Conservation (phyloP, 306 rosid species). For the Comarum palustre region DNA sequence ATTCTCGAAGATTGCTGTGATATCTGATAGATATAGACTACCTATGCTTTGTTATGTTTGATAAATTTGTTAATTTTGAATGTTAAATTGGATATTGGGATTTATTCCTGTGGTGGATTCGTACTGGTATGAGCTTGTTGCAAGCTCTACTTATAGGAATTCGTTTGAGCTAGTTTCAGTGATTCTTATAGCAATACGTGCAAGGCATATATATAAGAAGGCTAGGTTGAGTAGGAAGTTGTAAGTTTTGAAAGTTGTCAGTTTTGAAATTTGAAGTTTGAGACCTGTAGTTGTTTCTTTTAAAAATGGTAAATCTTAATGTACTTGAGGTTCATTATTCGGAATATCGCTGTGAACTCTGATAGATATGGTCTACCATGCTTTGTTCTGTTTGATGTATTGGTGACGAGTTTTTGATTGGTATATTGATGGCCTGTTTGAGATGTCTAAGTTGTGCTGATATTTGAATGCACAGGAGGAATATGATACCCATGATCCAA, state of each 20-base stretch:
- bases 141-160: background rate
- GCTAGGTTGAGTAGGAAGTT: background rate
- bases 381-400: background rate
- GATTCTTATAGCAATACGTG: background rate
- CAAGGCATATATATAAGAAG: background rate
- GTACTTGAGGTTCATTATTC: background rate
- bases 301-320: background rate
- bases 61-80: no score
- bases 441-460: background rate
- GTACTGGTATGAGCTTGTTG: background rate
- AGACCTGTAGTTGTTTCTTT: background rate
- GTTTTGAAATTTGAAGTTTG: background rate
- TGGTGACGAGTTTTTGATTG: background rate
- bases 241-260: no score
- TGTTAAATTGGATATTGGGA: background rate
- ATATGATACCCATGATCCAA: conserved; percentile 78
- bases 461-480: conserved; percentile 42
- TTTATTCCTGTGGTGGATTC: background rate
- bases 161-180: background rate
- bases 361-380: background rate
- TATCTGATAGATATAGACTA: no score
- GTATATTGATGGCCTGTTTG: background rate
- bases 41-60: no score
- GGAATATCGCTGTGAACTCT: background rate
- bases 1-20: no score